Evolutionary conservation across 345 rosid species (phyloP), one percentile per base, ranked within the genome.

Genomic region (Sisymbrium altissimum): DNA sequence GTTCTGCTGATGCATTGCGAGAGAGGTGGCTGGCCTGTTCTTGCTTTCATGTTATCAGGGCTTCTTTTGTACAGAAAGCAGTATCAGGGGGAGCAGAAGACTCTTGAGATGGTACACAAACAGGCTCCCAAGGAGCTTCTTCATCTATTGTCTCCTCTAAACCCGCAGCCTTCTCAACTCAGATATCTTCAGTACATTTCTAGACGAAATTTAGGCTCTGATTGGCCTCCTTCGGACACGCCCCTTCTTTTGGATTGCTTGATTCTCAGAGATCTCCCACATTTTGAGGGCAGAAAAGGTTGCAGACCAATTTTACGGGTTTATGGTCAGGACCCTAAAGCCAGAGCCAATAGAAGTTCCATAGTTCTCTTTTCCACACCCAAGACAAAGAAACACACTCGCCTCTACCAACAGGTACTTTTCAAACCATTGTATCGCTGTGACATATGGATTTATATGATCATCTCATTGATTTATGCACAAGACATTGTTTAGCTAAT

Each of bases 181-280:
- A 90, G 99, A 86, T 95, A 90, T 80, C 97, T 95, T 70, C 98
- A 92, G 89, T 92, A 90, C 83, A 92, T 95, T 78, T 87, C 98
- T 61, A 87, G 98, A 83, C 84, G 98, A 78, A 92, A 84, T 74
- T 71, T 92, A 76, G 85, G 92, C 70, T 75, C 93, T 77, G 98
- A 90, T 52, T 90, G 99, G 97, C 98, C 99, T 81, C 99, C 98
- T 23, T 82, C 94, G 11, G 98, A 88, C 76, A 90, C 91, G 0
- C 98, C 97, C 59, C 83, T 95, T 63, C 81, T 88, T 83, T 76
- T 95, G 70, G 96, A 92, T 81, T 95, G 94, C 57, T 75, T 95
- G 78, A 95, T 88, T 77, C 85, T 95, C 46, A 87, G 94, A 79
- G 78, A 84, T 74, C 88, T 92, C 78, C 99, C 98, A 12, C 67